A percentile compares a stretch with the other conserved stretches of the same genome.
These are phyloP conservation scores for Rhynchospora tenuis DNA, from an alignment of 176 grass and related monocot genomes.

Conservation along the genomic window DNA sequence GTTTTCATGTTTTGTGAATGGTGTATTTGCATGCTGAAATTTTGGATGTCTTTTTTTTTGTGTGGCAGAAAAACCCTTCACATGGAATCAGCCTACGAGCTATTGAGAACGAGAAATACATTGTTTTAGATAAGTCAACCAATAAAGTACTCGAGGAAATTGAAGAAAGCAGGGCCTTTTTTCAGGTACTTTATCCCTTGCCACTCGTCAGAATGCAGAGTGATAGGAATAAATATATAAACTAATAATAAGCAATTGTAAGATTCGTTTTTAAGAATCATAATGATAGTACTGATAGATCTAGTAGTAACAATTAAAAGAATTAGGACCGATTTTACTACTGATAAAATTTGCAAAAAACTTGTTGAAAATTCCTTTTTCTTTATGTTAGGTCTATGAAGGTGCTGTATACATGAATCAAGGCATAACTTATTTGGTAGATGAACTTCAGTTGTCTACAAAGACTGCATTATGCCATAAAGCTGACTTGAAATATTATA, in stretches of 20 bases:
- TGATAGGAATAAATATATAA: not conserved
- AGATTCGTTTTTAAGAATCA: not conserved
- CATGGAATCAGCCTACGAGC: constrained; percentile 59
- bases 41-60: constrained; percentile 24
- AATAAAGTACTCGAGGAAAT: constrained; percentile 78
- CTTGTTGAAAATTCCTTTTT: constrained; percentile 20
- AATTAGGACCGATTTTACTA: not conserved
- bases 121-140: constrained; percentile 52
- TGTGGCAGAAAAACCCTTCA: constrained; percentile 73
- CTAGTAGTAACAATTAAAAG: not conserved
- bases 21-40: constrained; percentile 1
- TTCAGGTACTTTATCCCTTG: constrained; percentile 46
- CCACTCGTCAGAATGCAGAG: not conserved
- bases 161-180: constrained; percentile 93
- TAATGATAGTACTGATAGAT: not conserved
- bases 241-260: constrained; percentile 2
- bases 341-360: not conserved
- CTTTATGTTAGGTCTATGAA: constrained; percentile 69
- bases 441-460: constrained; percentile 55
- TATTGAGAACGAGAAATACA: constrained; percentile 81
- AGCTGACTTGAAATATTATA: constrained; percentile 97
- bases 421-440: constrained; percentile 76
- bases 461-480: constrained; percentile 77
- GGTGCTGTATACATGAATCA: constrained; percentile 97
- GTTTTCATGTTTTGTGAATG: constrained; percentile 1